Conservation (phyloP, 257 asterid species). For the Forsythia suspensa region DNA sequence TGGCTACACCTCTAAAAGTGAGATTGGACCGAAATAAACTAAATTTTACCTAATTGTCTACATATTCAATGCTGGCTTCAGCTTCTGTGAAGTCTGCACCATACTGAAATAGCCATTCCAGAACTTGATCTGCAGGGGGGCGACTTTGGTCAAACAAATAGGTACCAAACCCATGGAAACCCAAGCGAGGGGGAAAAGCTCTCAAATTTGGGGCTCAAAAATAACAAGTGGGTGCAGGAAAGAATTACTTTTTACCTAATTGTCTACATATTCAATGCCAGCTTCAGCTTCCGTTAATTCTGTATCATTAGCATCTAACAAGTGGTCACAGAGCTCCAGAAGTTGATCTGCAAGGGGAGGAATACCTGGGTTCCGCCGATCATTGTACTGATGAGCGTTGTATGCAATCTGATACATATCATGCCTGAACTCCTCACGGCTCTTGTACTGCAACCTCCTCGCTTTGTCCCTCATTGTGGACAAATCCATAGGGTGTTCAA, state of each 20-base stretch:
- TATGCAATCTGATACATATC: slow-evolving; percentile 69
- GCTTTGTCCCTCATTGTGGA: slow-evolving; percentile 73
- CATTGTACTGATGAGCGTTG: slow-evolving; percentile 87
- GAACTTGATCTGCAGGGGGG: slow-evolving; percentile 53
- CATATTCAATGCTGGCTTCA: slow-evolving; percentile 36
- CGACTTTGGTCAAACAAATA: slow-evolving; percentile 37
- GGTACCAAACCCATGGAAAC: slow-evolving; percentile 32
- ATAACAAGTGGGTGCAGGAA: neutral
- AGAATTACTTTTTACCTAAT: slow-evolving; percentile 5
- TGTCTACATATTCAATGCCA: slow-evolving; percentile 51
- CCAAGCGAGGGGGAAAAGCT: slow-evolving; percentile 12
- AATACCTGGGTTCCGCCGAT: slow-evolving; percentile 80
- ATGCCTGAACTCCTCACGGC: slow-evolving; percentile 81
- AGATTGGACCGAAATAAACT: neutral
- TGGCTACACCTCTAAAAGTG: neutral
- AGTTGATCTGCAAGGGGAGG: slow-evolving; percentile 99
- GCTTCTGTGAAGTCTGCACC: slow-evolving; percentile 31
- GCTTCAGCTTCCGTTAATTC: slow-evolving; percentile 79
- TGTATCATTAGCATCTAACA: slow-evolving; percentile 52
- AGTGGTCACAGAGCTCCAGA: slow-evolving; percentile 82
- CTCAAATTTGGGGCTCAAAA: slow-evolving; percentile 16
- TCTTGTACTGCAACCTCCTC: slow-evolving; percentile 77
- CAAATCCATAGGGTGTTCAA: slow-evolving; percentile 85
- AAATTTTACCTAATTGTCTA: slow-evolving; percentile 21
- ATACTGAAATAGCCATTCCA: slow-evolving; percentile 39